These are phyloP conservation scores for Alternaria sp. DNA, from an alignment of 2,329 filamentous ascomycete genomes.

Conservation along the genomic window DNA sequence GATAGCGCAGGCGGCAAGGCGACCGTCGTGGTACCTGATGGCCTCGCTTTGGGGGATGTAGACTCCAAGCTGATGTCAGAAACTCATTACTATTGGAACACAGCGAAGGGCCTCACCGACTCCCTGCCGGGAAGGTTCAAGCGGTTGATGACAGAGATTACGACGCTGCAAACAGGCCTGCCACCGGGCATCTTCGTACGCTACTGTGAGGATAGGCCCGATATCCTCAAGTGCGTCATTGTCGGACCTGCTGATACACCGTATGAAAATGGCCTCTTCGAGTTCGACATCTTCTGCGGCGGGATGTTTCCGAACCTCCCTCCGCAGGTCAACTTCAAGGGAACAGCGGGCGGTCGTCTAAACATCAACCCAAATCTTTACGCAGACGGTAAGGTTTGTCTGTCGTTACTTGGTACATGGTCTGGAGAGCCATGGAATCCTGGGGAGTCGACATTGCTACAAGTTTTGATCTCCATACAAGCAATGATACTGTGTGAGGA, in stretches of 20 bases:
- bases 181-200: conserved; percentile 61
- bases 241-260: conserved; percentile 59
- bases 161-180: conserved; percentile 54
- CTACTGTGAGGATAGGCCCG: conserved; percentile 53
- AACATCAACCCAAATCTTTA: conserved; percentile 62
- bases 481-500: conserved; percentile 63
- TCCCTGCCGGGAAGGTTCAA: conserved; percentile 54
- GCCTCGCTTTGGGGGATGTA: conserved; percentile 35
- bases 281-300: conserved; percentile 60
- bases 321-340: conserved; percentile 54
- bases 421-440: conserved; percentile 55
- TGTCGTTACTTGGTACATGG: conserved; percentile 47
- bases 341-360: conserved; percentile 51
- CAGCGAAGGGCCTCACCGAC: conserved; percentile 10
- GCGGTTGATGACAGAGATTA: conserved; percentile 51
- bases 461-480: conserved; percentile 63
- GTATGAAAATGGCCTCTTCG: conserved; percentile 62
- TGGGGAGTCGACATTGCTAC: conserved; percentile 57
- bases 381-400: conserved; percentile 50
- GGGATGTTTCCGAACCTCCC: conserved; percentile 52
- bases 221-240: conserved; percentile 60
- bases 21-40: neutral
- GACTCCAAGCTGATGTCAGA: conserved; percentile 48
- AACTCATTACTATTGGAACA: conserved; percentile 24
- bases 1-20: neutral